phyloP scores from a whole-genome alignment of 129 eudicot genomes.

The Deinandra increscens region DNA sequence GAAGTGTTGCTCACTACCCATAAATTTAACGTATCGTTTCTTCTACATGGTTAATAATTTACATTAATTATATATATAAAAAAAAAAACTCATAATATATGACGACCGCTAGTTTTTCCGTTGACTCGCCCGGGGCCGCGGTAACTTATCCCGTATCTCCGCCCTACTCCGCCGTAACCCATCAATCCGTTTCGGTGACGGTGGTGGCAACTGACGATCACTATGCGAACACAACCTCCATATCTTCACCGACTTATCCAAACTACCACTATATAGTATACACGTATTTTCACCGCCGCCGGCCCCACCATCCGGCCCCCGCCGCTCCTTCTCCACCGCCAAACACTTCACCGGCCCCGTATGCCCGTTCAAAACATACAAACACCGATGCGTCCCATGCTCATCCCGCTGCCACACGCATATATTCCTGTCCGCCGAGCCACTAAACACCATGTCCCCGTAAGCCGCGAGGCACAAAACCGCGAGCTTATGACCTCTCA shows the following conservation, averaged over 20 bases:
- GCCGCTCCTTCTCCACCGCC: constrained; percentile 54
- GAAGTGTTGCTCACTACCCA: no score
- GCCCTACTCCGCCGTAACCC: constrained; percentile 13
- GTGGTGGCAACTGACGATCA: constrained; percentile 23
- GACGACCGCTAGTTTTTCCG: constrained; percentile 3
- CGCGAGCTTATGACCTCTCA: constrained; percentile 72
- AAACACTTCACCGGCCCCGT: constrained; percentile 81
- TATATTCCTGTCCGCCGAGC: constrained; percentile 65
- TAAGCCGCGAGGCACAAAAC: constrained; percentile 55
- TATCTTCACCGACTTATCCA: constrained; percentile 72
- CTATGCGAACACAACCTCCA: constrained; percentile 50
- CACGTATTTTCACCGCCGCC: constrained; percentile 23
- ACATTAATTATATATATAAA: not conserved
- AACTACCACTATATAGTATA: constrained; percentile 61
- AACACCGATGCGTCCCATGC: constrained; percentile 32
- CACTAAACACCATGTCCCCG: constrained; percentile 58
- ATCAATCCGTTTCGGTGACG: constrained; percentile 31
- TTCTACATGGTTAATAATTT: not conserved
- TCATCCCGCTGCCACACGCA: constrained; percentile 71
- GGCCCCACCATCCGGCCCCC: no score
- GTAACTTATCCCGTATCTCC: not conserved
- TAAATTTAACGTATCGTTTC: no score
- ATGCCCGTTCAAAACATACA: constrained; percentile 64
- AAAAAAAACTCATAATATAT: not conserved
- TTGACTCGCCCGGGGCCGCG: constrained; percentile 11